A percentile compares a stretch with the other conserved stretches of the same genome.
Evolutionary conservation across 1,284 basidiomycete species (phyloP).

Genomic region (Somion occarium): DNA sequence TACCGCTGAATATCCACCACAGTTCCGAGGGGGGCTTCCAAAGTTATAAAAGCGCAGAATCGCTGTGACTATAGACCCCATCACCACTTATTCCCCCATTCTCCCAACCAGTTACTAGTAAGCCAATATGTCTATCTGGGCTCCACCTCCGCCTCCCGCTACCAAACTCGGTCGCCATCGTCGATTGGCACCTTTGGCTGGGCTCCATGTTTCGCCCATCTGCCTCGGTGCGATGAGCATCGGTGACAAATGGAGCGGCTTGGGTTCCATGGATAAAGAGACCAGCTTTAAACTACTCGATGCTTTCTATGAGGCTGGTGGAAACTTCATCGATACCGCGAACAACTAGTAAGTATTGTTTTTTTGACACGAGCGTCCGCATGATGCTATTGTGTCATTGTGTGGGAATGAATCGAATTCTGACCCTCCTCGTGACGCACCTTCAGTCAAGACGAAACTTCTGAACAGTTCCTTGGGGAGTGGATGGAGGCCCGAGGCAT

Average conservation of each 20-base stretch:
- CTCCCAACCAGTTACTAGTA: not conserved
- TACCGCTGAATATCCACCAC: not conserved
- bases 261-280: conserved; percentile 34
- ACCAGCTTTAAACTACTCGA: conserved; percentile 42
- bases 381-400: not conserved
- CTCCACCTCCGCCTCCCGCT: conserved; percentile 13
- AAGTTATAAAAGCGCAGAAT: not conserved
- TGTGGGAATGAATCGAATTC: not conserved
- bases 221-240: conserved; percentile 47
- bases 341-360: conserved; percentile 37
- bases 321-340: conserved; percentile 56
- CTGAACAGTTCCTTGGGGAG: conserved; percentile 16
- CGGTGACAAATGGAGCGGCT: conserved; percentile 36
- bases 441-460: conserved; percentile 14
- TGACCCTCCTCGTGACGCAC: not conserved
- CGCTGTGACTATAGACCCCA: not conserved
- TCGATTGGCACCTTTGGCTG: conserved; percentile 31
- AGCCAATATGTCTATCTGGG: not conserved
- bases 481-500: conserved; percentile 17
- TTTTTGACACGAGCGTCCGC: not conserved
- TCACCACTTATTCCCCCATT: not conserved
- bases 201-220: conserved; percentile 42
- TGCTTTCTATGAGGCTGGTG: conserved; percentile 41
- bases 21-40: not conserved
- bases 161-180: conserved; percentile 41